These are phyloP conservation scores for Blastobotrys proliferans DNA, from an alignment of 1,139 yeast species.

Conservation along the genomic window DNA sequence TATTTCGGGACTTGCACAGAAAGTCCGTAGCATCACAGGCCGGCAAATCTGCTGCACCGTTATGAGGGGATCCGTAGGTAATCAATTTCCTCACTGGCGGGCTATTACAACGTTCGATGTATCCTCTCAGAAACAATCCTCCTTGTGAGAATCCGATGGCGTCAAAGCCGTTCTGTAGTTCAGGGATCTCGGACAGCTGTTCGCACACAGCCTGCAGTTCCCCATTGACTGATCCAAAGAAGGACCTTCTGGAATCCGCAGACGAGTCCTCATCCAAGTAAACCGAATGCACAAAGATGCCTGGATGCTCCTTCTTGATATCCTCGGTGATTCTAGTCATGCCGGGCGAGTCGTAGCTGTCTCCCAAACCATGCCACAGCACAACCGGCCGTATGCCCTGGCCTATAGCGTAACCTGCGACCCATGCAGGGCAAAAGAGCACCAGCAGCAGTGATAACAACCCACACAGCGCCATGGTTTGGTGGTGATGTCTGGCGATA, in stretches of 20 bases:
- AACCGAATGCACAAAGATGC: conserved; percentile 50
- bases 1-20: conserved; percentile 57
- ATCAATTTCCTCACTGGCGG: conserved; percentile 52
- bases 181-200: conserved; percentile 40
- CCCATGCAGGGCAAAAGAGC: too few relatives aligned
- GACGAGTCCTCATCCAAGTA: conserved; percentile 47
- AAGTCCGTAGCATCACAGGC: conserved; percentile 55
- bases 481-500: too few relatives aligned
- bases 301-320: conserved; percentile 47
- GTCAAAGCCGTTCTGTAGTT: conserved; percentile 55
- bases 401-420: too few relatives aligned
- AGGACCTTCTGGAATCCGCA: conserved; percentile 51
- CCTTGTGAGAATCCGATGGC: conserved; percentile 84
- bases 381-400: conserved; percentile 63
- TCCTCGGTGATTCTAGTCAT: conserved; percentile 47
- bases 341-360: conserved; percentile 60
- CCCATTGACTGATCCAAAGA: conserved; percentile 57
- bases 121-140: conserved; percentile 65
- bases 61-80: conserved; percentile 81
- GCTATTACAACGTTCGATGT: conserved; percentile 52
- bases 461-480: too few relatives aligned
- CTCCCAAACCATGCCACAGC: conserved; percentile 85
- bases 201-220: conserved; percentile 43
- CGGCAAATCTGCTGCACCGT: conserved; percentile 71
- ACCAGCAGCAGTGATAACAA: too few relatives aligned